A percentile compares a stretch with the other conserved stretches of the same genome.
phyloP scores from a whole-genome alignment of 2,329 filamentous ascomycete species.

The Teratosphaeria zuluensis region DNA sequence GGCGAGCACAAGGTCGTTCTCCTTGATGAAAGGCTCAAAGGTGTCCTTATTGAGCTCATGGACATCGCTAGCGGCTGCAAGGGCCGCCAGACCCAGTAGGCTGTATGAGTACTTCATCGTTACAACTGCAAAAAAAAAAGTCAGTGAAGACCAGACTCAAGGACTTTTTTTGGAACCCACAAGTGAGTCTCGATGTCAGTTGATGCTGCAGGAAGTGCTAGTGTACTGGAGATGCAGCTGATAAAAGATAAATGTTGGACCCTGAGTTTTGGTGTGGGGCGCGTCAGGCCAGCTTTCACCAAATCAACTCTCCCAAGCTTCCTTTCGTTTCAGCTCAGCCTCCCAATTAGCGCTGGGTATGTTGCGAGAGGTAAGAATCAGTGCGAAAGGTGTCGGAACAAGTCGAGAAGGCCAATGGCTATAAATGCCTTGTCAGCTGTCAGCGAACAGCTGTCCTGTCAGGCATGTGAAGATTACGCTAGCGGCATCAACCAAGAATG shows the following conservation, averaged over 20 bases:
- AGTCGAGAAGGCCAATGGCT: background rate
- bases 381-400: background rate
- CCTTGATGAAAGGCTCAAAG: slow-evolving; percentile 77
- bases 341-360: background rate
- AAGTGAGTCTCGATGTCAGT: background rate
- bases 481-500: background rate
- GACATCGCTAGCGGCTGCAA: slow-evolving; percentile 67
- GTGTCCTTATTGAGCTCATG: slow-evolving; percentile 73
- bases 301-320: background rate
- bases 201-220: background rate
- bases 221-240: background rate
- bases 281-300: background rate
- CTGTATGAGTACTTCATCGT: slow-evolving; percentile 18
- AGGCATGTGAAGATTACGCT: background rate
- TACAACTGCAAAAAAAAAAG: background rate
- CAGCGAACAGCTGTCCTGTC: background rate
- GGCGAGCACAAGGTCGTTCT: slow-evolving; percentile 81
- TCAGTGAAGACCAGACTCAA: background rate
- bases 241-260: background rate
- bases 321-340: background rate
- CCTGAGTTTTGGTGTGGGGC: background rate
- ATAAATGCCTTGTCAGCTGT: background rate
- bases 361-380: background rate
- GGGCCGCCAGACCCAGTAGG: slow-evolving; percentile 46
- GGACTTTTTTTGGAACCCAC: background rate